Percentiles rank a stretch among this genome's conserved stretches.
These are phyloP conservation scores for Brassica cretica DNA, from an alignment of 345 rosid genomes.

Conservation along the genomic window DNA sequence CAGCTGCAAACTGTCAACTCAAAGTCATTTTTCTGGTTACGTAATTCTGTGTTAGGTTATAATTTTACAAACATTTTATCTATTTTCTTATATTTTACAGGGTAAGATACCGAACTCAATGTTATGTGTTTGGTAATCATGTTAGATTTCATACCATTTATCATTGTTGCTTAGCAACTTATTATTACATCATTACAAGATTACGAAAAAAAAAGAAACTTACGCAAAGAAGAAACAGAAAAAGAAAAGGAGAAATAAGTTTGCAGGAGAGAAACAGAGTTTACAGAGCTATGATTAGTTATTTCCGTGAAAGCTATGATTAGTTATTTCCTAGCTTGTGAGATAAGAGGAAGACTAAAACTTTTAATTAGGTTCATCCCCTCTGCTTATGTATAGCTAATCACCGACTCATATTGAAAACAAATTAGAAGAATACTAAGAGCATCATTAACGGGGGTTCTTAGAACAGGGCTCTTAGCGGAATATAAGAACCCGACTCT, in stretches of 20 bases:
- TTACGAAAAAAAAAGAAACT: no score
- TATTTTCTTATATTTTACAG: neutral
- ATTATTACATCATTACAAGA: no score
- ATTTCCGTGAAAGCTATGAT: conserved; percentile 33
- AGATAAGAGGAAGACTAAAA: conserved; percentile 19
- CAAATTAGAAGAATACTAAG: conserved; percentile 21
- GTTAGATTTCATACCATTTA: no score
- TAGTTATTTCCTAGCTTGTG: conserved; percentile 9
- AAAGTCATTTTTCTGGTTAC: neutral
- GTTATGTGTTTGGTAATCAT: no score
- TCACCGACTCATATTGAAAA: conserved; percentile 19
- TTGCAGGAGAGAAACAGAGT: no score
- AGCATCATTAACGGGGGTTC: no score
- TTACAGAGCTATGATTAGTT: neutral
- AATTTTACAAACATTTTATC: neutral
- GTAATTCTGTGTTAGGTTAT: neutral
- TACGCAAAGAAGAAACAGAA: no score
- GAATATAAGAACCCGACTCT: no score
- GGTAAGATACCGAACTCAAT: neutral
- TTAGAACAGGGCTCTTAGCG: no score
- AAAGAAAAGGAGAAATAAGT: no score
- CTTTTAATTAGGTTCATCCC: conserved; percentile 30
- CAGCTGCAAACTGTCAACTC: conserved; percentile 8
- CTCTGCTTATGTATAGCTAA: conserved; percentile 29
- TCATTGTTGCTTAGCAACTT: no score